Conservation (phyloP, 345 rosid species). For the Populus euphratica region DNA sequence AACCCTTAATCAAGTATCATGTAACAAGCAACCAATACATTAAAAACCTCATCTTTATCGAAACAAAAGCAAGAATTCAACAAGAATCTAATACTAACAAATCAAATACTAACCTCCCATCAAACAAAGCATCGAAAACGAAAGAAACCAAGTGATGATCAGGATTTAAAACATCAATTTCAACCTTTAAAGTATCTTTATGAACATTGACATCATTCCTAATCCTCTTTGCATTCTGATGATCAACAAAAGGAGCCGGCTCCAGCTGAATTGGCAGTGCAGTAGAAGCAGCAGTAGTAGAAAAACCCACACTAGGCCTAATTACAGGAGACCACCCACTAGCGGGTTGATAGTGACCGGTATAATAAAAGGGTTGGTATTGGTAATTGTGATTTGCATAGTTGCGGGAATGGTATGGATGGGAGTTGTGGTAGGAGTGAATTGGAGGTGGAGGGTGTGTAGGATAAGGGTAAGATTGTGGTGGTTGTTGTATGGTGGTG, state of each 20-base stretch:
- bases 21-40: constrained; percentile 4
- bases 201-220: constrained; percentile 87
- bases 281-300: not conserved
- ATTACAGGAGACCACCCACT: constrained; percentile 42
- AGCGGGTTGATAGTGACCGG: constrained; percentile 29
- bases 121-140: constrained; percentile 76
- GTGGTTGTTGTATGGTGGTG: constrained; percentile 23
- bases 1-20: not conserved
- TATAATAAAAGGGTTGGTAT: constrained; percentile 47
- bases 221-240: constrained; percentile 83
- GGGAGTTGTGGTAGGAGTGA: constrained; percentile 34
- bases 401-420: constrained; percentile 25
- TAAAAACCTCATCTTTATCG: not conserved
- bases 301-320: constrained; percentile 37
- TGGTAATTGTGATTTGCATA: constrained; percentile 47
- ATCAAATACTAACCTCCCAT: constrained; percentile 61
- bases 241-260: constrained; percentile 71
- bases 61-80: not conserved
- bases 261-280: constrained; percentile 33
- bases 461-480: constrained; percentile 32
- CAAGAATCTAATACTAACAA: not conserved
- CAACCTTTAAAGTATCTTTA: constrained; percentile 68
- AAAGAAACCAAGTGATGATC: constrained; percentile 75
- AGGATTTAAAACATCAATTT: constrained; percentile 61
- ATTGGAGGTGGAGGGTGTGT: constrained; percentile 36